Base-by-base conservation (phyloP, 192 early-diverging fungal genomes). In the Backusella luteola region DNA sequence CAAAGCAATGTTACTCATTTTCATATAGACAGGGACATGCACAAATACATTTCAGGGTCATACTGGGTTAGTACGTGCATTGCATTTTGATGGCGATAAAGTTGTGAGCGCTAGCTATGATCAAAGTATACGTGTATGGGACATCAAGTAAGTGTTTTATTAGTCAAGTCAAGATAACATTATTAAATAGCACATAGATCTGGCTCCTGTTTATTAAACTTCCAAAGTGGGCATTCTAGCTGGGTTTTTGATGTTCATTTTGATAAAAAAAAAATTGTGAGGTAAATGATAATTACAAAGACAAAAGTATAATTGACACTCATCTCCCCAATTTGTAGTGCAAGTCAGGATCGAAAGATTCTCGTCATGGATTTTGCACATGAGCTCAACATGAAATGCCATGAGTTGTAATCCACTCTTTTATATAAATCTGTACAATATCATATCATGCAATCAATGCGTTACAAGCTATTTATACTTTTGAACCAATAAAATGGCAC, bases 181-280 rank as follows among this genome's bases (percentile, higher is more conserved):
- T 32, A 69, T 19, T n/a, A 36, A 8, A 74, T 49, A 23, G 29
- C 26, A 14, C 6, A 21, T 41, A 78, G 77, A 26, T 89, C 92
- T 0, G 96, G 94, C 12, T 76, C 94, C 39, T 89, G 94, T 71
- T 78, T 94, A 56, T 70, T 95, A 67, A 89, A 95, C 83, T 85
- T 96, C 26, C 85, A 91, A 67, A 85, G 90, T 35, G 94, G 91
- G 3, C 96, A 97, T 77, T 88, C 88, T 12, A 96, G 94, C 81
- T 98, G 98, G 96, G 94, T 99, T 6, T 97, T 99, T 88, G 95
- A 97, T 86, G 93, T 99, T 17, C 94, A 97, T 72, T 94, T 96
- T 83, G 92, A 92, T 59, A 80, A 87, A 23, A 90, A 84, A 34
- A 89, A 87, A 70, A 95, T 99, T 71, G 89, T 99, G 73, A 93